These are phyloP conservation scores for Neonectria coccinea DNA, from an alignment of 2,329 filamentous ascomycete genomes.

Conservation along the genomic window DNA sequence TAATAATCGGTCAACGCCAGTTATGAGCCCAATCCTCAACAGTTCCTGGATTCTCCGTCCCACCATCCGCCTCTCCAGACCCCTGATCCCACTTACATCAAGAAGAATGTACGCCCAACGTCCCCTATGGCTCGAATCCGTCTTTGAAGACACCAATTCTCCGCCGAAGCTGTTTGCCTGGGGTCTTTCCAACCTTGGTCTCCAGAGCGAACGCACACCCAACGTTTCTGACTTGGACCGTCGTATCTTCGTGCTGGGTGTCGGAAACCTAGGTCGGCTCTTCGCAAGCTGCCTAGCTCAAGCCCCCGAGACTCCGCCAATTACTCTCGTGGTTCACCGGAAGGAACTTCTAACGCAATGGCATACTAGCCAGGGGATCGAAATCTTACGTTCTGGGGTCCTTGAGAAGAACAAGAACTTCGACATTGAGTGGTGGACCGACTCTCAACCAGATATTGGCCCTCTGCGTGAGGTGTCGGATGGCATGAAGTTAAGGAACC, in stretches of 20 bases:
- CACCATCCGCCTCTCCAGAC: not conserved
- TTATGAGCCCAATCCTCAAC: conserved; percentile 16
- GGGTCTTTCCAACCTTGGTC: conserved; percentile 47
- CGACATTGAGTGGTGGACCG: conserved; percentile 67
- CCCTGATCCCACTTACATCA: conserved; percentile 2
- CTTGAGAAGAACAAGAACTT: conserved; percentile 53
- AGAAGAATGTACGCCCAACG: conserved; percentile 43
- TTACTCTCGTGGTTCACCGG: conserved; percentile 85
- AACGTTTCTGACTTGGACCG: conserved; percentile 35
- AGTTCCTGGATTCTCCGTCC: not conserved
- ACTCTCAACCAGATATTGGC: conserved; percentile 53
- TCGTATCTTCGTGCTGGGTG: conserved; percentile 82
- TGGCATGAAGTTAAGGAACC: conserved; percentile 69
- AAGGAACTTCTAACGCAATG: conserved; percentile 62
- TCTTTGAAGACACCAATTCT: conserved; percentile 43
- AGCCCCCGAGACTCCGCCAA: conserved; percentile 71
- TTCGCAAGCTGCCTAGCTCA: conserved; percentile 78
- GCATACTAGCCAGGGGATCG: conserved; percentile 57
- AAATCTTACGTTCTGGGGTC: conserved; percentile 54
- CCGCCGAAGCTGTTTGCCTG: conserved; percentile 54
- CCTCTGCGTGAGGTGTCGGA: conserved; percentile 55
- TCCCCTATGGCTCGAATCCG: conserved; percentile 50
- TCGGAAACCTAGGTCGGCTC: conserved; percentile 84
- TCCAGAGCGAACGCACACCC: conserved; percentile 1
- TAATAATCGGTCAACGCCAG: not conserved